These are phyloP conservation scores for Emmonsiellopsis sp. DNA, from an alignment of 2,329 filamentous ascomycete genomes.

Conservation along the genomic window DNA sequence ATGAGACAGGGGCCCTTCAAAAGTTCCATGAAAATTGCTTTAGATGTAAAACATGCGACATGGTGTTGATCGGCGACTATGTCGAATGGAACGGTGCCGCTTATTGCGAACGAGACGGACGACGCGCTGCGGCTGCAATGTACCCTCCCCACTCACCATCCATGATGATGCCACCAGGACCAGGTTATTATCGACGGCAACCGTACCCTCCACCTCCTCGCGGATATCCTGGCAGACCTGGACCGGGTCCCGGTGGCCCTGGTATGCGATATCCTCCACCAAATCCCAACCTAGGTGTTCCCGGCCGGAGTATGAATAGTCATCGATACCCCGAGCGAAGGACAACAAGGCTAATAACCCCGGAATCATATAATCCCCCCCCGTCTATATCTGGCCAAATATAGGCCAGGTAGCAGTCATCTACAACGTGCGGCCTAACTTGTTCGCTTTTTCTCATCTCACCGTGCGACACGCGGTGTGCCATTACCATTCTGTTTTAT, in stretches of 20 bases:
- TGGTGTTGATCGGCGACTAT: conserved; percentile 72
- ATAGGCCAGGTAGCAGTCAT: not conserved
- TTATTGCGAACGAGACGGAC: conserved; percentile 83
- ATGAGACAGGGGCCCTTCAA: conserved; percentile 19
- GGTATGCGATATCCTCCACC: conserved; percentile 6
- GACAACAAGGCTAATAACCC: conserved; percentile 37
- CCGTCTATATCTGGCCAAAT: not conserved
- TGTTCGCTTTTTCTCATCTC: too few relatives aligned
- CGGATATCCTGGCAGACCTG: conserved; percentile 12
- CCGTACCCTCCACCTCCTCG: not conserved
- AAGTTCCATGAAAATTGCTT: conserved; percentile 89
- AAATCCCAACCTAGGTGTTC: not conserved
- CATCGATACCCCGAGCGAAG: conserved; percentile 40
- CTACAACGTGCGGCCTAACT: too few relatives aligned
- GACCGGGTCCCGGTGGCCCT: conserved; percentile 12
- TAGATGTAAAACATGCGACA: conserved; percentile 64
- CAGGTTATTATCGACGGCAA: conserved; percentile 10
- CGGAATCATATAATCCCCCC: conserved; percentile 31
- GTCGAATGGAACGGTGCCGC: conserved; percentile 75
- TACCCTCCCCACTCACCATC: conserved; percentile 29
- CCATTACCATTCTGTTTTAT: not conserved
- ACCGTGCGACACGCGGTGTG: too few relatives aligned
- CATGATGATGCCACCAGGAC: conserved; percentile 17
- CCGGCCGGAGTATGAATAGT: conserved; percentile 1
- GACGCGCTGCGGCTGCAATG: conserved; percentile 41